Evolutionary conservation across 306 rosid genomes (phyloP).

Genomic region (Senna siamea): DNA sequence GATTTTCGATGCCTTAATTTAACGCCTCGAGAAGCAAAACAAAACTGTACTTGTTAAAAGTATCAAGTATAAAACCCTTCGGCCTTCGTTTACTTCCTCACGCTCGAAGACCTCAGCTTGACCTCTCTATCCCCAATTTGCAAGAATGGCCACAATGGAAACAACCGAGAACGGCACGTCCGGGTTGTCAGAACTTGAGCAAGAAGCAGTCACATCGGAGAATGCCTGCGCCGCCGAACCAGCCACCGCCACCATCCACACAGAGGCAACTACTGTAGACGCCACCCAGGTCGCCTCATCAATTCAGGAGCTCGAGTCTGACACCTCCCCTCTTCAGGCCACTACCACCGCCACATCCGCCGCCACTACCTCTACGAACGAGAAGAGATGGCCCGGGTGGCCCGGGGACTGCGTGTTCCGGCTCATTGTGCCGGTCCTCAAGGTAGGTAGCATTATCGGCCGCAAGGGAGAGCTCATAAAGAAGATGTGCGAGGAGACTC

Average conservation of each 20-base stretch:
- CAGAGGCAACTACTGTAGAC: constrained; percentile 3
- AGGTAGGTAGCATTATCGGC: constrained; percentile 92
- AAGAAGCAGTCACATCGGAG: constrained; percentile 20
- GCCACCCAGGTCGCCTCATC: neutral
- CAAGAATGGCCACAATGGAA: constrained; percentile 51
- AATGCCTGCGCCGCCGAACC: constrained; percentile 11
- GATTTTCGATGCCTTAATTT: too few species aligned
- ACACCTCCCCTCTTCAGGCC: constrained; percentile 17
- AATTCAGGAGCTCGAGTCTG: constrained; percentile 21
- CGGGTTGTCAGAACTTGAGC: constrained; percentile 24
- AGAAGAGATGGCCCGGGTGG: constrained; percentile 93
- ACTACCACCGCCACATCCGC: neutral
- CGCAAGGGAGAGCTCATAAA: constrained; percentile 91
- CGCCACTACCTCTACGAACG: constrained; percentile 38
- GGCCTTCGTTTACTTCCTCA: neutral
- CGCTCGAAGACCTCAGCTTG: constrained; percentile 13
- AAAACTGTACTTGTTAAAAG: too few species aligned
- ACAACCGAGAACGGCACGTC: constrained; percentile 48
- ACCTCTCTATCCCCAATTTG: neutral
- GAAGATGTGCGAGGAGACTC: constrained; percentile 89
- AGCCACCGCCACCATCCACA: neutral
- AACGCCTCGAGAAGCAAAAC: too few species aligned
- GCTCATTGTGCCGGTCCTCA: constrained; percentile 74
- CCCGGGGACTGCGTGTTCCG: constrained; percentile 91
- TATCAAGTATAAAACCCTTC: neutral